Base-by-base conservation (phyloP, 1,284 basidiomycete genomes). In the Rhodotorula sp. region DNA sequence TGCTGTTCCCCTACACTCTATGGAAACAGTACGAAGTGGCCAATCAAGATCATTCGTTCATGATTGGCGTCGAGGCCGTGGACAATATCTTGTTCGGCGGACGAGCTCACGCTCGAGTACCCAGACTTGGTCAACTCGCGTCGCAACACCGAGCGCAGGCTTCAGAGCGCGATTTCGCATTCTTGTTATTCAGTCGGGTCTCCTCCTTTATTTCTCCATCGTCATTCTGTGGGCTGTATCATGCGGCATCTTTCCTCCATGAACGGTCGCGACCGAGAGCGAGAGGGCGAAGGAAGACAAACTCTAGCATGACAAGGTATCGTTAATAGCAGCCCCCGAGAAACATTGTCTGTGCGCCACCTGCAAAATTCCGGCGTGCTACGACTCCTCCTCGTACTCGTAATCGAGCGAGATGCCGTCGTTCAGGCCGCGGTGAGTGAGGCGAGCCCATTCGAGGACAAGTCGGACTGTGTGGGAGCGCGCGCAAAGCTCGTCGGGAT, bases 11-110 rank as follows among this genome's bases (percentile, higher is more conserved):
- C n/a, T 24, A 22, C 24, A 18, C 48, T 49, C 48, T 49, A 49
- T 49, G 48, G 20, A 49, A 20, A 49, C 26, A 59, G 60, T 84
- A 83, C 77, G 80, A 82, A 77, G 82, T 82, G 15, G 84, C 83
- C 2, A 84, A 84, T 76, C 84, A 84, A 77, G 84, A 84, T 74
- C 84, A 84, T 74, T 82, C 81, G 71, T 83, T 83, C 77, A 83
- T 83, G 81, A 29, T 84, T 33, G 84, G 84, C 44, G 84, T 84
- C 60, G 84, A 85, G 76, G 83, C 83, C 7, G 83, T 83, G 55
- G 83, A 84, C 75, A 79, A 80, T 56, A 80, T 83, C 6, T 70
- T 84, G 14, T 82, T 82, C 61, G 83, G 83, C 79, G 14, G 80
- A 81, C 10, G 83, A 84, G 71, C 78, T 83, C 75, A 83, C 83